Conservation (phyloP, 129 eudicot genomes). For the Pittosporum tobira region DNA sequence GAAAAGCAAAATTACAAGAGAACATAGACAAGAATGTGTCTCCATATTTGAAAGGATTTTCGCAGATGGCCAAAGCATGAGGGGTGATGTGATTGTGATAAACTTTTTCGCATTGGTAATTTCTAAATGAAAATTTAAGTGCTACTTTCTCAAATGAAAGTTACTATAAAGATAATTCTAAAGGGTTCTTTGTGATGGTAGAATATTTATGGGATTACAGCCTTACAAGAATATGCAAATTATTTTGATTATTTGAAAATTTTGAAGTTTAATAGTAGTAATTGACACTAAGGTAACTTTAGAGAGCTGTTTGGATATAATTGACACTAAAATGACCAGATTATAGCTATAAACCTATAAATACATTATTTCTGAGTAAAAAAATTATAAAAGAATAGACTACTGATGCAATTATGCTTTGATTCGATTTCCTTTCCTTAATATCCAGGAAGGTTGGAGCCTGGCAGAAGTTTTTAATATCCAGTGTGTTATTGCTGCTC, state of each 20-base stretch:
- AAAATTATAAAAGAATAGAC: neutral
- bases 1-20: conserved; percentile 49
- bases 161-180: neutral
- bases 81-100: conserved; percentile 63
- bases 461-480: conserved; percentile 81
- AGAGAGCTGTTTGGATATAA: too few relatives aligned
- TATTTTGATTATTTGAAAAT: neutral
- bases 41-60: conserved; percentile 58
- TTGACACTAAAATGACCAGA: too few relatives aligned
- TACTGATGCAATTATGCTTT: conserved; percentile 10
- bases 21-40: conserved; percentile 75
- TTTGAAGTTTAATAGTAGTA: too few relatives aligned
- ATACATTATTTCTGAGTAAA: too few relatives aligned
- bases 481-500: conserved; percentile 81
- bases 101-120: conserved; percentile 92
- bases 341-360: too few relatives aligned
- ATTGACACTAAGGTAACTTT: too few relatives aligned
- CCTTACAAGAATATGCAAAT: conserved; percentile 1
- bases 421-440: conserved; percentile 3
- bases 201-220: neutral
- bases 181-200: neutral
- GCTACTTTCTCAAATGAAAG: conserved; percentile 3
- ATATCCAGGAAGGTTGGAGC: conserved; percentile 93
- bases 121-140: conserved; percentile 12
- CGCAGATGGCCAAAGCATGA: conserved; percentile 42